Evolutionary conservation across 1,284 basidiomycete genomes (phyloP).

Genomic region (Puccinia triticina): DNA sequence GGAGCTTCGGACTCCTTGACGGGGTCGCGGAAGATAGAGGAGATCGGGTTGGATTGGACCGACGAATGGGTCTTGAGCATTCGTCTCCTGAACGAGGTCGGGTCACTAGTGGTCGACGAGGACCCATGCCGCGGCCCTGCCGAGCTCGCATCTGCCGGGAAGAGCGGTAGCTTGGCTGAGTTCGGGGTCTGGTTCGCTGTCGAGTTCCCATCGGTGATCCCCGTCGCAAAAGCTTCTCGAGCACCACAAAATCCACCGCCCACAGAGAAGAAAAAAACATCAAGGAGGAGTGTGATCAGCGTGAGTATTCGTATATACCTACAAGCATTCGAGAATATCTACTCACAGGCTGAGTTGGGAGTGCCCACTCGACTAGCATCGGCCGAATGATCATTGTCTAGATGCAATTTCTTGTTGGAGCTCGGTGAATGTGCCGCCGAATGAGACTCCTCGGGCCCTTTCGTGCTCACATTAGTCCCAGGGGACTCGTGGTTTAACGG

Average conservation of each 20-base stretch:
- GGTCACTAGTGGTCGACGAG: conserved; percentile 38
- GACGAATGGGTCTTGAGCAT: conserved; percentile 51
- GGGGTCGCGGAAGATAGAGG: conserved; percentile 77
- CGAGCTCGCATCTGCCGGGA: conserved; percentile 11
- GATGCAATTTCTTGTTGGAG: conserved; percentile 3
- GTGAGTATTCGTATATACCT: neutral
- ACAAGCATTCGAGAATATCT: neutral
- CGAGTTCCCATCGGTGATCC: conserved; percentile 26
- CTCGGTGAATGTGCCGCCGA: conserved; percentile 23
- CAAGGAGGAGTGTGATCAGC: neutral
- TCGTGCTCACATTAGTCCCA: neutral
- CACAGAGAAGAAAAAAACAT: neutral
- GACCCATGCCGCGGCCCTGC: neutral
- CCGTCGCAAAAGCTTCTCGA: conserved; percentile 40
- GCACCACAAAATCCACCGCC: neutral
- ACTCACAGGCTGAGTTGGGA: conserved; percentile 41
- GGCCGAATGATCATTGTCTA: conserved; percentile 28
- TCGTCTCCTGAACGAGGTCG: conserved; percentile 46
- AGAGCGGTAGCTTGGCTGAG: conserved; percentile 23
- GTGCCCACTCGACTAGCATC: conserved; percentile 29
- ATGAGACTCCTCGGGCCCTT: conserved; percentile 16
- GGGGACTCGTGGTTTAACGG: neutral
- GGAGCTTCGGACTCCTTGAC: conserved; percentile 84
- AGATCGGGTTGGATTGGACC: conserved; percentile 49
- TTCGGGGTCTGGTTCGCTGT: conserved; percentile 47